Conservation (phyloP, 2,329 filamentous ascomycete genomes). For the Penicillium sp. region DNA sequence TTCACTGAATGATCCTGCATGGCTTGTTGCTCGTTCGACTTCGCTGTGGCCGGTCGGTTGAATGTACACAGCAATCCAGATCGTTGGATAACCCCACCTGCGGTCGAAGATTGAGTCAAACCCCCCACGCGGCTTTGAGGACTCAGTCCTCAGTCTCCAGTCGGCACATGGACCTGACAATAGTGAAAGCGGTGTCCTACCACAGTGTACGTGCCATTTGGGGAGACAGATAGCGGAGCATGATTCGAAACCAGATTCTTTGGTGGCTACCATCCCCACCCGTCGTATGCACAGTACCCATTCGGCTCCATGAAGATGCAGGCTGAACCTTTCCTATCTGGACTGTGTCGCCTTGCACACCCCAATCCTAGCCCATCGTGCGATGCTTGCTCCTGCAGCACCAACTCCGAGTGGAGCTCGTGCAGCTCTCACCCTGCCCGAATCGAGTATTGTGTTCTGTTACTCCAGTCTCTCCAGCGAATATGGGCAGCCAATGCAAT, state of each 20-base stretch:
- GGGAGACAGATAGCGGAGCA: slow-evolving; percentile 11
- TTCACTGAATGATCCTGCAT: slow-evolving; percentile 9
- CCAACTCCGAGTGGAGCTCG: slow-evolving; percentile 24
- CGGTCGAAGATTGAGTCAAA: too few relatives aligned
- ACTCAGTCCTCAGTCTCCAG: too few relatives aligned
- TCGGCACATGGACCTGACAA: too few relatives aligned
- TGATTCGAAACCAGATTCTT: slow-evolving; percentile 12
- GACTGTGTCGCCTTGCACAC: slow-evolving; percentile 12
- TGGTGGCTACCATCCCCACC: slow-evolving; percentile 26
- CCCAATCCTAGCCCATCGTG: slow-evolving; percentile 19
- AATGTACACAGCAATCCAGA: too few relatives aligned
- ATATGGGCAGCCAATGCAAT: slow-evolving; percentile 18
- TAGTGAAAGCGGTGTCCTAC: neutral
- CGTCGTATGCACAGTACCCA: slow-evolving; percentile 22
- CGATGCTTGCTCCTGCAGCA: slow-evolving; percentile 25
- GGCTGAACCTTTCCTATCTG: slow-evolving; percentile 19
- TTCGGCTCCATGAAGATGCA: slow-evolving; percentile 19
- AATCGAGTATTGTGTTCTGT: slow-evolving; percentile 22
- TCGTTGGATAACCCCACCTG: too few relatives aligned
- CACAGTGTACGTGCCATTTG: slow-evolving; percentile 6
- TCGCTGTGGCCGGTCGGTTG: slow-evolving; percentile 3
- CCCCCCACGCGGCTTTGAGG: too few relatives aligned
- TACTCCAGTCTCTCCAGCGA: slow-evolving; percentile 7
- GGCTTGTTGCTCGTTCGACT: slow-evolving; percentile 7
- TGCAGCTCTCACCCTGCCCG: slow-evolving; percentile 25